A percentile compares a stretch with the other conserved stretches of the same genome.
These are phyloP conservation scores for Cercospora sp. DNA, from an alignment of 2,329 filamentous ascomycete species.

Conservation along the genomic window DNA sequence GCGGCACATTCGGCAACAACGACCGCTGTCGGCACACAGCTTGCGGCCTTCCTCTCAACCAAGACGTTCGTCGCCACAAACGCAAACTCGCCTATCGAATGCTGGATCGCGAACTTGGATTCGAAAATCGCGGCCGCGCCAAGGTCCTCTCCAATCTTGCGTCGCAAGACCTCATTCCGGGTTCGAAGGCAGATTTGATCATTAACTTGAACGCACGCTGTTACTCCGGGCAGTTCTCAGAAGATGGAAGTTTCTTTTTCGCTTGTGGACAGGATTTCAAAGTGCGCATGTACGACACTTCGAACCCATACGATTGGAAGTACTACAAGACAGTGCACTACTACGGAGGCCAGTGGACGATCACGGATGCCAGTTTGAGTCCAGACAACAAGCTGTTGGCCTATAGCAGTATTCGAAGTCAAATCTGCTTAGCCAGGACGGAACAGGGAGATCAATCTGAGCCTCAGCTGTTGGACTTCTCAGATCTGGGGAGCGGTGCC, in stretches of 20 bases:
- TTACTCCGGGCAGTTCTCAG: conserved; percentile 94
- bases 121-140: conserved; percentile 59
- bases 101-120: conserved; percentile 77
- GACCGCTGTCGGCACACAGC: conserved; percentile 53
- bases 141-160: conserved; percentile 67
- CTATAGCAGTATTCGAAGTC: conserved; percentile 82
- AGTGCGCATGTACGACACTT: conserved; percentile 96
- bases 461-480: conserved; percentile 75
- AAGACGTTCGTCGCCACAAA: conserved; percentile 55
- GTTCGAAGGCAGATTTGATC: conserved; percentile 76
- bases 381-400: conserved; percentile 90
- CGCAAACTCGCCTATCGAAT: conserved; percentile 66
- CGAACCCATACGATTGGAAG: conserved; percentile 91
- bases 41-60: conserved; percentile 40
- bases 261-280: conserved; percentile 88
- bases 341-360: conserved; percentile 88
- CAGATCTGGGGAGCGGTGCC: conserved; percentile 48
- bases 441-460: conserved; percentile 80
- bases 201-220: conserved; percentile 83
- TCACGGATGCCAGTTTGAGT: conserved; percentile 88
- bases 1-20: conserved; percentile 74
- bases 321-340: conserved; percentile 96
- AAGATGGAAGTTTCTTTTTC: conserved; percentile 97
- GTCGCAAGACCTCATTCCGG: conserved; percentile 70
- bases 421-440: conserved; percentile 83